Evolutionary conservation across 2,329 filamentous ascomycete genomes (phyloP).

Genomic region (Sporothrix phasma): DNA sequence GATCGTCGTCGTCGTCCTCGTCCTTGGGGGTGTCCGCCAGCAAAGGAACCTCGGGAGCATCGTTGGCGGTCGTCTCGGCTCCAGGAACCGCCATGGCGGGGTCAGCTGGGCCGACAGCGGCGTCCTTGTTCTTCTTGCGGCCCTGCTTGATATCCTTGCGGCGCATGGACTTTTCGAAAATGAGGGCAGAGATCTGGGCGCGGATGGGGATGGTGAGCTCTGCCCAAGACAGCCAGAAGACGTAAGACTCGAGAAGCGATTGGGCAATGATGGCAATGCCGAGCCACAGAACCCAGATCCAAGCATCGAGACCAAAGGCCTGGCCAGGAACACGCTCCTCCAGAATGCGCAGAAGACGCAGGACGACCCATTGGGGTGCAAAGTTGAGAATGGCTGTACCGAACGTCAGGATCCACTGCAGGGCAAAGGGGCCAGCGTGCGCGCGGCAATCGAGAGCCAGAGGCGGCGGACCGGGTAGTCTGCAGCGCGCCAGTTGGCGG

Average conservation of each 20-base stretch:
- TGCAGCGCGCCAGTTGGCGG: constrained; percentile 38
- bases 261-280: constrained; percentile 49
- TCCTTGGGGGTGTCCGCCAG: constrained; percentile 31
- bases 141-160: constrained; percentile 66
- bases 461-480: constrained; percentile 39
- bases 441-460: constrained; percentile 48
- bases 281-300: constrained; percentile 59
- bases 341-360: constrained; percentile 54
- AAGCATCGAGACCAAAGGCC: constrained; percentile 43
- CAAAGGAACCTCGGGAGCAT: constrained; percentile 17
- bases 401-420: constrained; percentile 51
- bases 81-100: constrained; percentile 22
- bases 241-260: constrained; percentile 53
- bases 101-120: constrained; percentile 24
- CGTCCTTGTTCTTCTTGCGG: constrained; percentile 34
- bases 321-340: constrained; percentile 43
- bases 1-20: constrained; percentile 40
- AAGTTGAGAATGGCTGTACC: constrained; percentile 51
- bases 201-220: constrained; percentile 57
- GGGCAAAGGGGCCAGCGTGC: constrained; percentile 44
- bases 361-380: constrained; percentile 59
- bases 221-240: constrained; percentile 57
- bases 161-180: constrained; percentile 68
- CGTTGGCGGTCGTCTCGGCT: constrained; percentile 23
- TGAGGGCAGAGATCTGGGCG: constrained; percentile 57